Evolutionary conservation across 2,329 filamentous ascomycete species (phyloP), one percentile per base, ranked within the genome.

Genomic region (Trichoderma sp.): DNA sequence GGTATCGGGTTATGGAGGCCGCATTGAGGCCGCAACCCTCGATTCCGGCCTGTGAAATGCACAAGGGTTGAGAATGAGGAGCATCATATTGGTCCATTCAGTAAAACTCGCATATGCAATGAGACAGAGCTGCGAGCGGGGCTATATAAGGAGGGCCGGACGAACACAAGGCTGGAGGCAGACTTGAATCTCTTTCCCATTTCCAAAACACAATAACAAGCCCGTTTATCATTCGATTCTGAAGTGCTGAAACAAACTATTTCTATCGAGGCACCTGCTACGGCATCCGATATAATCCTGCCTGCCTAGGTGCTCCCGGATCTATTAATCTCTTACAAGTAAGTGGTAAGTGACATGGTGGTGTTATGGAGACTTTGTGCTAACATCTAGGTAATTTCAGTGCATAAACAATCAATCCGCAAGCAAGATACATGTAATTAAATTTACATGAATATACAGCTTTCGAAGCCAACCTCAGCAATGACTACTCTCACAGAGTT

Each of bases 401-500:
- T 17, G 36, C 36, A 39, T 5, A 39, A 17, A 17, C 6, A 3
- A 39, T 39, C 15, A 39, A 3, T 17, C 15, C 36, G 36, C 39
- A 15, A 43, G 39, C 39, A 0, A 43, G 39, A 43, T 43, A 43
- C 17, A n/a, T 43, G 39, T n/a, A n/a, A 43, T 43, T n/a, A n/a
- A 9, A 0, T 9, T 20, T 50, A 20, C 43, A 50, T 20, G 17
- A 50, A 20, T 20, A n/a, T 50, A 50, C n/a, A 20, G n/a, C 43
- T 15, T 43, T 43, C 39, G 8, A 43, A 15, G 3, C 15, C 15
- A 68, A 2, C 30, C 3, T 32, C 7, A 15, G 6, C 13, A 1
- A 68, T 68, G 66, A 47, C 55, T 9, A 59, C 36, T 5, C 55
- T 69, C 15, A 66, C 39, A 28, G 59, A 65, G 11, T 71, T 73